A percentile compares a stretch with the other conserved stretches of the same genome.
Evolutionary conservation across 768 basidiomycete species (phyloP).

Genomic region (Agrocybe praecox): DNA sequence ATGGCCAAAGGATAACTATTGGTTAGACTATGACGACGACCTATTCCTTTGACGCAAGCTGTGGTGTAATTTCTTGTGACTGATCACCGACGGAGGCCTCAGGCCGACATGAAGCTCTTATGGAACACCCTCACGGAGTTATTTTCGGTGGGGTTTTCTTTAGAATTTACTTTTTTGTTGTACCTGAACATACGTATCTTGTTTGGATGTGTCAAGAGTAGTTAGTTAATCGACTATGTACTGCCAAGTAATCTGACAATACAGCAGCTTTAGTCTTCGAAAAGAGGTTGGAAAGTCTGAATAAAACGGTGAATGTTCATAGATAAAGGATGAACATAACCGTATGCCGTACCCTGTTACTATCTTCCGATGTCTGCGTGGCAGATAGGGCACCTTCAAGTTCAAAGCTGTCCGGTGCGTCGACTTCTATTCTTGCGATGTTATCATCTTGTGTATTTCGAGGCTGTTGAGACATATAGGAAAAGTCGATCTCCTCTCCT

Average conservation of each 20-base stretch:
- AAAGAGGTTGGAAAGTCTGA: slow-evolving; percentile 51
- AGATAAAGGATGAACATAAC: not conserved
- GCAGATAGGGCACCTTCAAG: slow-evolving; percentile 38
- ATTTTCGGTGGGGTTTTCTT: too few species aligned
- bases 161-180: too few species aligned
- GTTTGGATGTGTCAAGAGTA: not conserved
- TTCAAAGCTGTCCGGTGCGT: slow-evolving; percentile 32
- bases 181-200: too few species aligned
- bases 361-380: slow-evolving; percentile 38
- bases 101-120: too few species aligned
- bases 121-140: too few species aligned
- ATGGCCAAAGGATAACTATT: slow-evolving; percentile 31
- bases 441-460: slow-evolving; percentile 8
- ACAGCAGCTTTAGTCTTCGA: slow-evolving; percentile 43
- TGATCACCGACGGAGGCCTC: too few species aligned
- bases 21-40: slow-evolving; percentile 33
- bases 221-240: too few species aligned
- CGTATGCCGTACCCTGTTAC: slow-evolving; percentile 30
- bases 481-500: slow-evolving; percentile 54
- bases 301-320: slow-evolving; percentile 1
- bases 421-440: slow-evolving; percentile 17
- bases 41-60: slow-evolving; percentile 28
- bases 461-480: slow-evolving; percentile 30
- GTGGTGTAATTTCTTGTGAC: too few species aligned
- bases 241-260: not conserved